Percentiles rank a stretch among this genome's conserved stretches.
Conservation (phyloP, 202 grass and related monocot species). For the Eragrostis tef region DNA sequence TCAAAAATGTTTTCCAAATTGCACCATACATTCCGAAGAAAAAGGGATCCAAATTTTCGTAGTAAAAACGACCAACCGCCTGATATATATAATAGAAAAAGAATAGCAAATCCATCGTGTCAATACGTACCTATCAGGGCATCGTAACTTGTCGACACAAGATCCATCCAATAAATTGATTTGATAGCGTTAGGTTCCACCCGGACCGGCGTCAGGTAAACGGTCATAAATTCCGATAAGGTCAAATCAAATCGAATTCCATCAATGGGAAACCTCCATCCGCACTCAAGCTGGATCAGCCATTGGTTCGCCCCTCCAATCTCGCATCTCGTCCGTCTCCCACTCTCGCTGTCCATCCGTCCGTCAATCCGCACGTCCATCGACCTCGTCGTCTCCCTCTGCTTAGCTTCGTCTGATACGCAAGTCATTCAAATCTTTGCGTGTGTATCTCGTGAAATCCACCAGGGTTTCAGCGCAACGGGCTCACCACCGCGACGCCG, state of each 20-base stretch:
- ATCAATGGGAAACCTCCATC: not conserved
- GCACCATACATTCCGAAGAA: no score
- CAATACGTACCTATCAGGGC: not conserved
- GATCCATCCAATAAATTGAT: constrained; percentile 20
- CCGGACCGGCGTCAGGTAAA: constrained; percentile 3
- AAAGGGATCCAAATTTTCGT: not conserved
- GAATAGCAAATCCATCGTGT: not conserved
- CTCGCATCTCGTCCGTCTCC: not conserved
- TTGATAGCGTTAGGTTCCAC: not conserved
- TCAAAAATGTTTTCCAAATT: no score
- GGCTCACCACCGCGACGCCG: not conserved
- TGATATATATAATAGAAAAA: not conserved
- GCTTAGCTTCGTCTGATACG: constrained; percentile 19
- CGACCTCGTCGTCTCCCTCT: no score
- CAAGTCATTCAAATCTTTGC: constrained; percentile 33
- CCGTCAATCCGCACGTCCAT: constrained; percentile 31
- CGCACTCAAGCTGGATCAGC: not conserved
- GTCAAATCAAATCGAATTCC: not conserved
- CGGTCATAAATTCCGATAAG: constrained; percentile 16
- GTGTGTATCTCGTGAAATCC: constrained; percentile 44
- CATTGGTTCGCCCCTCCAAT: no score
- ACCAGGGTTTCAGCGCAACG: constrained; percentile 38
- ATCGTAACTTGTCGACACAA: not conserved
- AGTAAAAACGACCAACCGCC: not conserved
- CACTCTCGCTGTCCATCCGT: constrained; percentile 39